Evolutionary conservation across 2,329 filamentous ascomycete species (phyloP), one percentile per base, ranked within the genome.

Genomic region (Aspergillus alliaceus): DNA sequence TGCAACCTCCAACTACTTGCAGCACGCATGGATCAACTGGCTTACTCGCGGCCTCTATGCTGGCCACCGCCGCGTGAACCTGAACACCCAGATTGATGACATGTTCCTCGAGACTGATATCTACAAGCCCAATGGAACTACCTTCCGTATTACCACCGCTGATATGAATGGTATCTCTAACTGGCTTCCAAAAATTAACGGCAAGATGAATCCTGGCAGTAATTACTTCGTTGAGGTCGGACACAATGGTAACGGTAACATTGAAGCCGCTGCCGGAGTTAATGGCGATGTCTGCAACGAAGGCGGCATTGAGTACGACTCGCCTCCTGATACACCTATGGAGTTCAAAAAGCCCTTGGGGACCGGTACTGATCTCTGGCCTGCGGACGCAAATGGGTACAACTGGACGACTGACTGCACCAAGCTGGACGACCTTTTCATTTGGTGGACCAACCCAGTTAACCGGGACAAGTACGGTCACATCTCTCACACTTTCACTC

Each of bases 1-100:
- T 58, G 63, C 78, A 14, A 80, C 83, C 2, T 84, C 82, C 64
- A 85, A 79, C 69, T 84, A 80, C 64, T 69, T 86, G 49, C 84
- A 86, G 70, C 85, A 87, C 70, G 77, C 84, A 11, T 86, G 82
- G 79, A 86, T 87, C 58, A 80, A 80, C 63, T 87, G 84, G 84
- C 68, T 85, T 32, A 86, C 85, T 5, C 79, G 83, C 59, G 84
- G 85, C 35, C 69, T 86, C 8, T 66, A 83, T 59, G 74, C 81
- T 9, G 84, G 84, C n/a, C 80, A 82, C 66, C 79, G 82, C 53
- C 79, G 83, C 59, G 75, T 81, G 35, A 80, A 84, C 59, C 70
- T 86, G 34, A 81, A 75, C 70, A 80, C 83, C 12, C 84, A 86
- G 64, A 80, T 87, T 31, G 85, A 88, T 63, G 85, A 88, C 62